Percentiles rank a stretch among this genome's conserved stretches.
These are phyloP conservation scores for Panaeolus papilionaceus DNA, from an alignment of 768 basidiomycete species.

Conservation along the genomic window DNA sequence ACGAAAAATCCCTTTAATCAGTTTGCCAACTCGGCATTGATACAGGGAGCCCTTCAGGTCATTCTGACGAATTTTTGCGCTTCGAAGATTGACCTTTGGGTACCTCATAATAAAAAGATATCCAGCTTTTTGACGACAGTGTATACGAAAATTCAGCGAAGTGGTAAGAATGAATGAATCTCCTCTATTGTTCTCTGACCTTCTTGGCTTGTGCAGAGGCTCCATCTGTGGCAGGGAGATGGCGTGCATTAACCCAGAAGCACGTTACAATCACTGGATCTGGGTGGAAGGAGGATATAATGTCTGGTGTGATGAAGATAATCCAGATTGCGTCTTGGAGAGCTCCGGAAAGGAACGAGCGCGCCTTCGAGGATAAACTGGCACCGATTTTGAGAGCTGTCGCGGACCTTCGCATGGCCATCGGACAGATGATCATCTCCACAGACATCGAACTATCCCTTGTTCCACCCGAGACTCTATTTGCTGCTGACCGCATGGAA, in stretches of 20 bases:
- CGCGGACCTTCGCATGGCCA: conserved; percentile 31
- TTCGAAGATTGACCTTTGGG: conserved; percentile 5
- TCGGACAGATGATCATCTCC: conserved; percentile 36
- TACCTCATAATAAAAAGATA: not conserved
- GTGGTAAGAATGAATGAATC: not conserved
- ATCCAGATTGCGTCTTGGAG: conserved; percentile 12
- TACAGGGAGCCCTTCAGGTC: conserved; percentile 13
- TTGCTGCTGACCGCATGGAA: conserved; percentile 29
- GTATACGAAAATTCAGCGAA: not conserved
- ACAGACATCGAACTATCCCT: conserved; percentile 28
- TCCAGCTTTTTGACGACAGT: not conserved
- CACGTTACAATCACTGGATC: conserved; percentile 21
- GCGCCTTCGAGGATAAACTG: conserved; percentile 27
- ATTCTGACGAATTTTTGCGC: not conserved
- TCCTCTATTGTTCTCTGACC: too few species aligned
- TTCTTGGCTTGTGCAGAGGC: not conserved
- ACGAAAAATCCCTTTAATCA: not conserved
- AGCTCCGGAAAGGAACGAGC: not conserved
- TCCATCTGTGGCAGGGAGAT: not conserved
- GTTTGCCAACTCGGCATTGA: conserved; percentile 6
- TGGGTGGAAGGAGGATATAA: conserved; percentile 18
- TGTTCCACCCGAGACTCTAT: conserved; percentile 18
- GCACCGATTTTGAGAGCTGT: conserved; percentile 33
- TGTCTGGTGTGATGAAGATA: conserved; percentile 1
- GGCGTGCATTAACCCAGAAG: conserved; percentile 4